Conservation (phyloP, 169 alveolate genomes). For the Toxoplasma gondii region DNA sequence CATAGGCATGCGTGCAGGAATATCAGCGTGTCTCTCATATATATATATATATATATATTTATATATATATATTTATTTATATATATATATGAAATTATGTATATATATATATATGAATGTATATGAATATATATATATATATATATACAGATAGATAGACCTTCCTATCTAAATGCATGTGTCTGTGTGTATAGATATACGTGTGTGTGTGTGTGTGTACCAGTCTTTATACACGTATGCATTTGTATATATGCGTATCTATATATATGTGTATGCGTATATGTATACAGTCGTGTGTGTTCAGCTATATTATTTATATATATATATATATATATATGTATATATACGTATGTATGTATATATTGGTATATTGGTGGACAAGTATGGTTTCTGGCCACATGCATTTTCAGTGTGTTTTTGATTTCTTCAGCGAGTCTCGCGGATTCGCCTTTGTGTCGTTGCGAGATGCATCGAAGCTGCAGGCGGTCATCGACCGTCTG, state of each 20-base stretch:
- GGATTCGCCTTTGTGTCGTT: conserved; percentile 67
- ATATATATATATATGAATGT: no score
- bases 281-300: neutral
- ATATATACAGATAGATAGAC: no score
- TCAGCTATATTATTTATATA: no score
- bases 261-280: neutral
- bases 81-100: no score
- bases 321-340: no score
- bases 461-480: conserved; percentile 47
- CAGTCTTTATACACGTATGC: no score
- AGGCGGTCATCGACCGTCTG: conserved; percentile 58
- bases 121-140: no score
- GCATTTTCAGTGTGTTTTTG: neutral
- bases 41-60: no score
- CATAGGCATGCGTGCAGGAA: no score
- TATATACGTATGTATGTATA: neutral
- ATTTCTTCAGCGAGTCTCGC: conserved; percentile 60
- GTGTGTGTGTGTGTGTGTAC: neutral
- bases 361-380: neutral
- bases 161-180: neutral
- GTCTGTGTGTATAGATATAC: neutral
- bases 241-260: no score
- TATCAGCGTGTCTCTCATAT: no score
- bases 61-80: no score
- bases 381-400: neutral